Evolutionary conservation across 495 filamentous ascomycete genomes (phyloP).

Genomic region (Cudoniella acicularis): DNA sequence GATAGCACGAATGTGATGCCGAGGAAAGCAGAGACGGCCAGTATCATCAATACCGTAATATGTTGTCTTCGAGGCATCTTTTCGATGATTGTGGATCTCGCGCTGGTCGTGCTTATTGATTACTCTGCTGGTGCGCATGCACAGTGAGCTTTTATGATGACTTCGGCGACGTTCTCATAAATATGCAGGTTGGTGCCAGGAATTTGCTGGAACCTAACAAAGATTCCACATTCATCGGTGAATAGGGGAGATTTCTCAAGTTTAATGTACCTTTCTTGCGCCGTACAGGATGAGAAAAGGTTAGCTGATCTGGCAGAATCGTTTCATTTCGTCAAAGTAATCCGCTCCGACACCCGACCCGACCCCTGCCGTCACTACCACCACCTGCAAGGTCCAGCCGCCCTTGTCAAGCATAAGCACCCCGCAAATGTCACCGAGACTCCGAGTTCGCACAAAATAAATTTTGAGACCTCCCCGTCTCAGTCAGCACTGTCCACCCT

Average conservation of each 20-base stretch:
- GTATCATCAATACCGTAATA: constrained; percentile 33
- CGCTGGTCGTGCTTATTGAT: background rate
- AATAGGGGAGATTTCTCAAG: background rate
- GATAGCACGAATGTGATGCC: constrained; percentile 35
- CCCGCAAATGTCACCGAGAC: constrained; percentile 14
- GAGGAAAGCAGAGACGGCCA: constrained; percentile 34
- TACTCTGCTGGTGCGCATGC: background rate
- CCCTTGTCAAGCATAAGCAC: background rate
- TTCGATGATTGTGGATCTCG: background rate
- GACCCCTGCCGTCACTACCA: background rate
- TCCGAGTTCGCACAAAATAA: constrained; percentile 15
- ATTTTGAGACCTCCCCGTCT: constrained; percentile 6
- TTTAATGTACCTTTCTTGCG: background rate
- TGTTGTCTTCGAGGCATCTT: constrained; percentile 43
- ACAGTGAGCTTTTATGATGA: constrained; percentile 12
- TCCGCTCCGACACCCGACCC: background rate
- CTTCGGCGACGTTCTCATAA: constrained; percentile 10
- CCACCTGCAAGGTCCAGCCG: background rate
- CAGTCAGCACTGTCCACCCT: no score
- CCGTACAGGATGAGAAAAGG: background rate
- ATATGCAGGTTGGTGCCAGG: no score
- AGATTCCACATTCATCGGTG: constrained; percentile 1
- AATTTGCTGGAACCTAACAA: no score
- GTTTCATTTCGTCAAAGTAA: background rate
- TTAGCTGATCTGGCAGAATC: background rate